phyloP scores from a whole-genome alignment of 148 eudicot species.

The Spergularia bocconei region DNA sequence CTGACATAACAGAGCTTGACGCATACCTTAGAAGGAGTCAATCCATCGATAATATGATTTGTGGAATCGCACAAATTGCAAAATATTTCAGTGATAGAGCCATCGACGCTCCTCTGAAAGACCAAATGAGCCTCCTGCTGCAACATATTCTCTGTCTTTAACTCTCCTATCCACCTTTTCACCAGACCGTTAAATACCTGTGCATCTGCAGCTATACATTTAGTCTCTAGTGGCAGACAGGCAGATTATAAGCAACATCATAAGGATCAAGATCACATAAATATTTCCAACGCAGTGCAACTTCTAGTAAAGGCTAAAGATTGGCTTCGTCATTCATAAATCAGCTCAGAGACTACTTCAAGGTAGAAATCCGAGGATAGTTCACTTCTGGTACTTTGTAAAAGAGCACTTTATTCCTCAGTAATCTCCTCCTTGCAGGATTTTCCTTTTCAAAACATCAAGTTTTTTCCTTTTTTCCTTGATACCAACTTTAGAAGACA shows the following conservation, averaged over 20 bases:
- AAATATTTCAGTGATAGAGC: conserved; percentile 44
- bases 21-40: conserved; percentile 57
- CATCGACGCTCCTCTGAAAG: conserved; percentile 47
- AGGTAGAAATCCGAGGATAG: background rate
- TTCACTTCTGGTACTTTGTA: background rate
- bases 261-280: background rate
- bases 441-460: background rate
- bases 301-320: background rate
- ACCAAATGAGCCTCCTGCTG: conserved; percentile 51
- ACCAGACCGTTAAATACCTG: conserved; percentile 47
- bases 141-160: conserved; percentile 37
- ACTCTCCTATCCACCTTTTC: conserved; percentile 65
- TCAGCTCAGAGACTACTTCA: background rate
- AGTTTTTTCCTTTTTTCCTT: background rate
- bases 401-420: background rate
- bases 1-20: background rate
- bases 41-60: conserved; percentile 47
- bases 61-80: conserved; percentile 52
- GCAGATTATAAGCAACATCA: background rate
- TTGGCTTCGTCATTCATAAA: conserved; percentile 5
- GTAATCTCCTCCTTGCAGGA: background rate
- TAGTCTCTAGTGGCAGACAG: conserved; percentile 6
- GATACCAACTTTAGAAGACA: background rate
- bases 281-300: background rate
- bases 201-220: conserved; percentile 43